Evolutionary conservation across 768 basidiomycete genomes (phyloP).

Genomic region (Candolleomyces eurysporus): DNA sequence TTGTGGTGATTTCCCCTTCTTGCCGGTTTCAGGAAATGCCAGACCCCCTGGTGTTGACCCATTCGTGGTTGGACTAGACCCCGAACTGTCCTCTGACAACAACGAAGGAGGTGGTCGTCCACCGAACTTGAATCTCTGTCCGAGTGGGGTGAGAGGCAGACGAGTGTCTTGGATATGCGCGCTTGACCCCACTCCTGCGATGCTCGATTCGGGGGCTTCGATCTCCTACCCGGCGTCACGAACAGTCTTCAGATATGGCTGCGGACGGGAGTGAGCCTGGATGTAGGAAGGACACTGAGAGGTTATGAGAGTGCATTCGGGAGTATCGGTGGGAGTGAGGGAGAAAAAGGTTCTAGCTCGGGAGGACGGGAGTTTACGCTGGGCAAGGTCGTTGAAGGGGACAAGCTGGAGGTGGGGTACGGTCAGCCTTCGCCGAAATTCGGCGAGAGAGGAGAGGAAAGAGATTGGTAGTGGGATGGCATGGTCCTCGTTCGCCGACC

Average conservation of each 20-base stretch:
- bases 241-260: conserved; percentile 67
- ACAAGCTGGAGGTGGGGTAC: too few relatives aligned
- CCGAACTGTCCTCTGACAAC: too few relatives aligned
- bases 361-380: too few relatives aligned
- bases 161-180: conserved; percentile 38
- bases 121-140: conserved; percentile 65
- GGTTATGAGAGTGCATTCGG: conserved; percentile 85
- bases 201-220: conserved; percentile 45
- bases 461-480: too few relatives aligned
- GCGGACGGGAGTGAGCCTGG: conserved; percentile 61
- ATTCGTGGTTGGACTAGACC: too few relatives aligned
- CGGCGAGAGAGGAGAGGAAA: too few relatives aligned
- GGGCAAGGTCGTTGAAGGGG: too few relatives aligned
- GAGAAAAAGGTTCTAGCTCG: too few relatives aligned
- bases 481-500: too few relatives aligned
- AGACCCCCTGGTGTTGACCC: too few relatives aligned
- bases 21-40: conserved; percentile 1
- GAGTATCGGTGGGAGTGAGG: conserved; percentile 65
- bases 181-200: conserved; percentile 43
- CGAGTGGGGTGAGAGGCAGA: conserved; percentile 38
- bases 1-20: conserved; percentile 83
- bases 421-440: too few relatives aligned
- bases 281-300: conserved; percentile 89
- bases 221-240: conserved; percentile 27
- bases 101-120: conserved; percentile 34